Evolutionary conservation across 2,329 filamentous ascomycete genomes (phyloP), one percentile per base, ranked within the genome.

Genomic region (Fusarium longipes): DNA sequence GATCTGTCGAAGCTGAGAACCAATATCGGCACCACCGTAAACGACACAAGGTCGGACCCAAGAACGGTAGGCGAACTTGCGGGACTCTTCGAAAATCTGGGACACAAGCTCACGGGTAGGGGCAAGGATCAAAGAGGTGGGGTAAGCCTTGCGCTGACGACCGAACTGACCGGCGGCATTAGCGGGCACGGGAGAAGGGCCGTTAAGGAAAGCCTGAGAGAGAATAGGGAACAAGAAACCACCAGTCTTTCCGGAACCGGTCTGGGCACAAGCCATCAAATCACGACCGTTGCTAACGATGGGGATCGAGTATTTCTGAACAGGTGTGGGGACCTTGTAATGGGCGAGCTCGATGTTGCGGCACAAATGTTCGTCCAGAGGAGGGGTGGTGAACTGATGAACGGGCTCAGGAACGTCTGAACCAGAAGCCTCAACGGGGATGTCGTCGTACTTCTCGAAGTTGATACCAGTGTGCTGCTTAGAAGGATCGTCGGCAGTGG

Each of bases 371-470:
- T 97, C 92, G 77, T 99, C 96, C 72, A 99, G 87, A 75, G 96
- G 96, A 71, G 96, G 96, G 82, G 96, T 97, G 77, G 89, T 93
- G 87, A 99, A 99, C 65, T 89, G 86, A 70, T 90, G 90, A 71
- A 97, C 93, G 38, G 95, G 91, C 77, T 98, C 96, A 43, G 96
- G 96, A 52, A 98, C 93, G 77, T 97, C 89, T 53, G 93, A 90
- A 63, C 96, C 96, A 63, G 95, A 97, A 68, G 96, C 96, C 83
- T 98, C 96, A 70, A 99, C 96, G 55, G 96, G 96, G 71, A 99
- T 99, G 81, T 99, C 96, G 77, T 99, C 96, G 82, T 99, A 99
- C 86, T 99, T 99, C 84, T 97, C 91, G 79, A 99, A 99, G 88
- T 99, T 99, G 91, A 99, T 98, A 82, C 96, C 96, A 32, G 93